Conservation (phyloP, 306 rosid genomes). For the Clitoria ternatea region DNA sequence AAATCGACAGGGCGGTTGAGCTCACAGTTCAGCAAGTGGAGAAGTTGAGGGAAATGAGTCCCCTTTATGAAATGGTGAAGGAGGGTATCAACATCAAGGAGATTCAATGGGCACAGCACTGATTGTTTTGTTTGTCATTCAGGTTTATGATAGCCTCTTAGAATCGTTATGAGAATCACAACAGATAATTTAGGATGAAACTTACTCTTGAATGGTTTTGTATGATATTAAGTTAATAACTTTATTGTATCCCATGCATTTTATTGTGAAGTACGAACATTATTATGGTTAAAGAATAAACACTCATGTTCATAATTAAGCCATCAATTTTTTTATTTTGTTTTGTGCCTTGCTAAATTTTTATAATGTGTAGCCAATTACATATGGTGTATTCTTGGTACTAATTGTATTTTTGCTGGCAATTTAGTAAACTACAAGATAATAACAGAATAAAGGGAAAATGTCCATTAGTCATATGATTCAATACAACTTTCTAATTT, state of each 20-base stretch:
- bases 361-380: not conserved
- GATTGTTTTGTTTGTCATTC: slow-evolving; percentile 14
- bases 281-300: slow-evolving; percentile 10
- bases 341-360: not conserved
- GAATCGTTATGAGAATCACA: not conserved
- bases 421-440: not conserved
- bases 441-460: not conserved
- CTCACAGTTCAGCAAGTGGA: slow-evolving; percentile 78
- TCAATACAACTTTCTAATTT: not conserved
- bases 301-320: not conserved
- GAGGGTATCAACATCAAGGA: slow-evolving; percentile 83
- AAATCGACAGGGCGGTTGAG: slow-evolving; percentile 73
- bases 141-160: not conserved
- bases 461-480: not conserved
- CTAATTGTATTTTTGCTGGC: not conserved
- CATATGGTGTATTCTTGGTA: slow-evolving; percentile 1
- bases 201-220: slow-evolving; percentile 5
- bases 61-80: slow-evolving; percentile 94
- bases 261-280: not conserved
- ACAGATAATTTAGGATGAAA: slow-evolving; percentile 10
- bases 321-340: slow-evolving; percentile 16
- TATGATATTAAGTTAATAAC: slow-evolving; percentile 13
- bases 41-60: slow-evolving; percentile 95
- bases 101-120: slow-evolving; percentile 90
- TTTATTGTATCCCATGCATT: slow-evolving; percentile 4